Evolutionary conservation across 2,329 filamentous ascomycete species (phyloP).

Genomic region (Talaromyces sp.): DNA sequence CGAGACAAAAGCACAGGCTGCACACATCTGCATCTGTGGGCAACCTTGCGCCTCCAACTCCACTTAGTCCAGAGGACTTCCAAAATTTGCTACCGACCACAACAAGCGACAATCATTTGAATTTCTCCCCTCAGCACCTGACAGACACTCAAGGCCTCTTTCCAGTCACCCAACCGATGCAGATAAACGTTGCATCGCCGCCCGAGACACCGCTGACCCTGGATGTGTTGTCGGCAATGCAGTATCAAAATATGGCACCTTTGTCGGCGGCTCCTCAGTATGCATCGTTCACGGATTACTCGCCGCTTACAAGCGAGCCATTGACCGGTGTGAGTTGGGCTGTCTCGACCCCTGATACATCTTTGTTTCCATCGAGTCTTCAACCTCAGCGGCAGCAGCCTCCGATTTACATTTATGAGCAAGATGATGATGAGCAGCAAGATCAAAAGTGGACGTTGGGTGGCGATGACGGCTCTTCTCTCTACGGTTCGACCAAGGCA

Average conservation of each 20-base stretch:
- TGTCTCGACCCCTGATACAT: conserved; percentile 41
- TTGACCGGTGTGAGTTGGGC: conserved; percentile 42
- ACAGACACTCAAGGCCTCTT: conserved; percentile 31
- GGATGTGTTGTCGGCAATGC: conserved; percentile 38
- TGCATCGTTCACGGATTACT: conserved; percentile 42
- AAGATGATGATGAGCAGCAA: conserved; percentile 30
- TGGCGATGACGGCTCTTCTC: conserved; percentile 27
- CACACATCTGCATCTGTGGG: conserved; percentile 35
- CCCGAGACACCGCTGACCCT: conserved; percentile 41
- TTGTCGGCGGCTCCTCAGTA: conserved; percentile 45
- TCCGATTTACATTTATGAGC: conserved; percentile 39
- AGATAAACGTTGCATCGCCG: conserved; percentile 42
- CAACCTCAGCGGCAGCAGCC: conserved; percentile 27
- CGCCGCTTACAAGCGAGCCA: conserved; percentile 35
- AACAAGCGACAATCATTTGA: conserved; percentile 38
- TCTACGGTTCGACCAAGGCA: conserved; percentile 34
- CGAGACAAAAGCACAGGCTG: conserved; percentile 27
- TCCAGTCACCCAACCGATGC: conserved; percentile 39
- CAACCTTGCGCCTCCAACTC: conserved; percentile 41
- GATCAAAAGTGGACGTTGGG: conserved; percentile 28
- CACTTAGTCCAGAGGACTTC: conserved; percentile 42
- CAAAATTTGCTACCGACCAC: conserved; percentile 41
- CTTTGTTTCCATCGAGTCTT: conserved; percentile 32
- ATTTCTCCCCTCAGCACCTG: conserved; percentile 31
- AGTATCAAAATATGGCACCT: conserved; percentile 36